Base-by-base conservation (phyloP, 1,284 basidiomycete genomes). In the Paramarasmius palmivorus region DNA sequence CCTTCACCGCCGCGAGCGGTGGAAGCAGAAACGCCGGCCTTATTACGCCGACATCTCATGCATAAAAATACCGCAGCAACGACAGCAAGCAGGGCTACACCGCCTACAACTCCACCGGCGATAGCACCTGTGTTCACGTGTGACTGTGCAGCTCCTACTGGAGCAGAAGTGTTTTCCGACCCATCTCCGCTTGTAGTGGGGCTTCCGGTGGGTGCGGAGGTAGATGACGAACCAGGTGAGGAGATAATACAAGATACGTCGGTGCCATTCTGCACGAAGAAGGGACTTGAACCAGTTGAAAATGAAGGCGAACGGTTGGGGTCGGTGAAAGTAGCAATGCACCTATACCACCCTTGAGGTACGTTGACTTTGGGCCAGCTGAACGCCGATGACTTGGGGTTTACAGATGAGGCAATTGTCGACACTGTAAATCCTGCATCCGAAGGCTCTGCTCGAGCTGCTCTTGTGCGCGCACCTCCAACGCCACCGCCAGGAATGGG, bases 241-340 rank as follows among this genome's bases (percentile, higher is more conserved):
- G 2, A 20, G 6, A 20, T 25, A 12, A 53, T 1, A 48, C 52
- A 53, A 8, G 52, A 53, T 22, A 32, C 29, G 45, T 53, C 52
- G n/a, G 37, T 38, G 4, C 52, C 52, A 20, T 47, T 47, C 32
- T 15, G 19, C 7, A 53, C 52, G 44, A 53, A 53, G 36, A 48
- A 37, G 15, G 45, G 7, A 4, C 1, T 6, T 23, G 45, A 38
- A 17, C 2, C 0, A 20, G 20, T 17, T 17, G 22, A 5, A 14
- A 20, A 10, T 14, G 9, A 23, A 12, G 29, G 29, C 29, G 29
- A 12, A 12, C 12, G 6, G 15, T 10, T n/a, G 34, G 17, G 47
- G 32, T 32, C 44, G 5, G 12, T 46, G 17, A 26, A 19, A n/a
- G 22, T 25, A 34, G 34, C 45, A 10, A 35, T 10, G 5, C 37